These are phyloP conservation scores for Cryptosporidium sp. DNA, from an alignment of 169 alveolate genomes.

Conservation along the genomic window DNA sequence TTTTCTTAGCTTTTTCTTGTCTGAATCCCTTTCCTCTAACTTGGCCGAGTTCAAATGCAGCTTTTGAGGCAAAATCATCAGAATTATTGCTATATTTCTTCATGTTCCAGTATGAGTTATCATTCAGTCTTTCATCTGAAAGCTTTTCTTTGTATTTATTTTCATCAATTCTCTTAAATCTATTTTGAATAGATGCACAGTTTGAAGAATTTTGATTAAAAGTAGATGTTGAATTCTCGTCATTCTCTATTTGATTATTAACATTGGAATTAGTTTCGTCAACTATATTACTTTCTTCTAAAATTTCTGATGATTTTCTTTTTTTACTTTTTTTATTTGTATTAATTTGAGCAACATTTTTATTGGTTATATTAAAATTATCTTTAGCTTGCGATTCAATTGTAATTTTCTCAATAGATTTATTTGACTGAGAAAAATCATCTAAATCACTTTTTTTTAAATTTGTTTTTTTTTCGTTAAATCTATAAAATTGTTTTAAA, in stretches of 20 bases:
- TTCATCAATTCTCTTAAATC: conserved; percentile 74
- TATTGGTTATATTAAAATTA: neutral
- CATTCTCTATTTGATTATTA: neutral
- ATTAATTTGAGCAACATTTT: conserved; percentile 1
- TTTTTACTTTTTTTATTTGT: neutral
- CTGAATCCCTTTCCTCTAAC: conserved; percentile 87
- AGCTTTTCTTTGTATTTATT: conserved; percentile 25
- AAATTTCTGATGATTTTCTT: neutral
- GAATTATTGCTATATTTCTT: conserved; percentile 50
- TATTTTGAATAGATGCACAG: conserved; percentile 21
- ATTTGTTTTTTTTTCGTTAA: neutral
- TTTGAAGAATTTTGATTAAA: neutral
- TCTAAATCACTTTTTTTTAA: neutral
- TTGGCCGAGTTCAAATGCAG: conserved; percentile 77
- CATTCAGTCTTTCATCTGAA: conserved; percentile 48
- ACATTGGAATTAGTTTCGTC: neutral
- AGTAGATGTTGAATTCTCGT: neutral
- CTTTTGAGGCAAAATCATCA: conserved; percentile 69
- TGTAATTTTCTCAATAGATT: neutral
- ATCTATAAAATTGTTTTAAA: neutral
- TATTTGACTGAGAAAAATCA: neutral
- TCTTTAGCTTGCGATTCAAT: neutral
- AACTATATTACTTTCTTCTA: neutral
- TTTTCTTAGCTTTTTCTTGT: conserved; percentile 85
- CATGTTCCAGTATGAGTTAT: conserved; percentile 74